Evolutionary conservation across 176 grass and related monocot species (phyloP), one percentile per base, ranked within the genome.

Genomic region (Carex kokanica): DNA sequence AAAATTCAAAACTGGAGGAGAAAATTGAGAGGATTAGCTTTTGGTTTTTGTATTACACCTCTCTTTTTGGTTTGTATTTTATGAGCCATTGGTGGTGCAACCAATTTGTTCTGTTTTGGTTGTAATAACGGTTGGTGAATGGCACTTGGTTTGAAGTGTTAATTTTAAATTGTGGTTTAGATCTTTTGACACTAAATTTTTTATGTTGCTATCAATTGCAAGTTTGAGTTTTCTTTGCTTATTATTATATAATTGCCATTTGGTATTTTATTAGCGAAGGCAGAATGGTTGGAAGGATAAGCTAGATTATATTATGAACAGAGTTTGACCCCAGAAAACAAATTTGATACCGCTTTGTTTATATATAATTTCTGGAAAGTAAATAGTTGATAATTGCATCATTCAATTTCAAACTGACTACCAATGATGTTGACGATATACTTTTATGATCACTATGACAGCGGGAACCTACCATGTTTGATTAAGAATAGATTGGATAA

Each of bases 11-110:
- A 74, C 11, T 74, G 49, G 14, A 77, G 73, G 51, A 21, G 67
- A 78, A 69, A 78, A 56, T 56, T 29, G 73, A 78, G 73, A 78
- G 51, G 13, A 56, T 25, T 54, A 70, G 51, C 24, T 18, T 78
- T 78, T 56, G 11, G 10, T 18, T 78, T 32, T 78, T 78, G 51
- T 78, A 56, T 55, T 15, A 78, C 67, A 47, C 38, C 67, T 78
- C 73, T 75, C 43, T 18, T 56, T 78, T 56, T 32, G 13, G 25
- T 15, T 25, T 31, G 51, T 56, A 78, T 78, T 78, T 49, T 78
- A 56, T 61, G 8, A 61, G 59, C 59, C 59, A 61, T 78, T 78
- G 51, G 73, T 10, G 24, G 11, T 56, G 73, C 73, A 78, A 54
- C 23, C 21, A 55, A 17, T 49, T 78, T 78, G 51, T 78, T 71